Evolutionary conservation across 345 rosid species (phyloP).

Genomic region (Clarkia xantiana): DNA sequence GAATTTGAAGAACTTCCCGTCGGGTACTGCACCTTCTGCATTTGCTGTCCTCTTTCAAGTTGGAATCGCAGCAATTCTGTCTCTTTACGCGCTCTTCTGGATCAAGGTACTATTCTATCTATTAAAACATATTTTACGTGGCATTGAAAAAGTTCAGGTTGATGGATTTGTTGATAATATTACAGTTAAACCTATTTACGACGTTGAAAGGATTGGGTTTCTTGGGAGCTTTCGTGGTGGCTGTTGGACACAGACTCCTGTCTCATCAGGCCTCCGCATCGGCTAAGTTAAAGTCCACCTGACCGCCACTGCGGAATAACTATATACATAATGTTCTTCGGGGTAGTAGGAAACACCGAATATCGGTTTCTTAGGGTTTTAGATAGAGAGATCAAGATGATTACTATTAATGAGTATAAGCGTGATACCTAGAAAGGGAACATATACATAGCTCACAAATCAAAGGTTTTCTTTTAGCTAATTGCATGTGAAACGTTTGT

Average conservation of each 20-base stretch:
- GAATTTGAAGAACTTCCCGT: conserved; percentile 80
- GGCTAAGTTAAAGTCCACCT: conserved; percentile 70
- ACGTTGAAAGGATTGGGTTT: conserved; percentile 68
- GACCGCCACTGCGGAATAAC: too few species aligned
- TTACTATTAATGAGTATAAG: too few species aligned
- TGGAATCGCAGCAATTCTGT: conserved; percentile 74
- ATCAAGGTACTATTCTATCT: conserved; percentile 68
- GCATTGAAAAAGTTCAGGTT: background rate
- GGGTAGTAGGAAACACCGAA: too few species aligned
- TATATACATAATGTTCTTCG: too few species aligned
- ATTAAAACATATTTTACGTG: background rate
- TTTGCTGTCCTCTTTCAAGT: conserved; percentile 66
- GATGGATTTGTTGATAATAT: background rate
- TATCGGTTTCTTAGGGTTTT: too few species aligned
- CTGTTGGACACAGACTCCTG: conserved; percentile 76
- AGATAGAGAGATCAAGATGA: too few species aligned
- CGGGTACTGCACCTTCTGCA: conserved; percentile 43
- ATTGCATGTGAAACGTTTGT: too few species aligned
- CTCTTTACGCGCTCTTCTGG: conserved; percentile 88
- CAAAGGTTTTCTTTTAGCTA: too few species aligned
- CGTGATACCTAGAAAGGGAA: too few species aligned
- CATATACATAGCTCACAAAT: too few species aligned
- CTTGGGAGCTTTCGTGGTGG: conserved; percentile 67
- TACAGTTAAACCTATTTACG: conserved; percentile 84
- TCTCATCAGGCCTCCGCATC: conserved; percentile 70